A percentile compares a stretch with the other conserved stretches of the same genome.
Conservation (phyloP, 345 rosid genomes). For the Pistacia atlantica region DNA sequence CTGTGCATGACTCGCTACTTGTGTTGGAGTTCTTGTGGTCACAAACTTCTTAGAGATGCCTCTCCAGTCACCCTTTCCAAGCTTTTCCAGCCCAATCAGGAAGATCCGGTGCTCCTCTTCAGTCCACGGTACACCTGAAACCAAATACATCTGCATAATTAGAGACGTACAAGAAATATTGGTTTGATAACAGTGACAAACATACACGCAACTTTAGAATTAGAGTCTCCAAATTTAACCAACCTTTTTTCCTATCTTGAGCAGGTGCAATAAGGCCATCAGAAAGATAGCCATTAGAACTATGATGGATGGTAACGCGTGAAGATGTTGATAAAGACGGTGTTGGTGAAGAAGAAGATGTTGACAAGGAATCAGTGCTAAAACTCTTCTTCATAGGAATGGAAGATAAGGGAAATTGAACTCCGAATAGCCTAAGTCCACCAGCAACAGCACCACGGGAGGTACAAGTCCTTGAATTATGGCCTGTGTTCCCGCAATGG, state of each 20-base stretch:
- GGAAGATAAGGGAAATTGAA: constrained; percentile 19
- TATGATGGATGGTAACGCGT: background rate
- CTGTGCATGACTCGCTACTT: constrained; percentile 46
- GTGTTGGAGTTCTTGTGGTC: constrained; percentile 41
- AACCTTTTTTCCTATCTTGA: constrained; percentile 34
- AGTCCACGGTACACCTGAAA: constrained; percentile 37
- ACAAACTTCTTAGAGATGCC: constrained; percentile 41
- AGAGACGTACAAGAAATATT: too few species aligned
- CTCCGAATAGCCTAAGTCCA: constrained; percentile 36
- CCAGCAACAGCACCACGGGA: background rate
- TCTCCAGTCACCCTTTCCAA: constrained; percentile 45
- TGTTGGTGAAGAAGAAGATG: background rate
- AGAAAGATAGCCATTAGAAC: constrained; percentile 25
- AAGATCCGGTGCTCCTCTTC: constrained; percentile 38
- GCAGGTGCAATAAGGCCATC: constrained; percentile 20
- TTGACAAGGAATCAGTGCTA: constrained; percentile 25
- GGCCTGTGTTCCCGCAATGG: constrained; percentile 38
- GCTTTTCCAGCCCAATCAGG: constrained; percentile 32
- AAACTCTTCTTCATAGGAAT: constrained; percentile 22
- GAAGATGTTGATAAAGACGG: constrained; percentile 4
- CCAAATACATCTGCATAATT: too few species aligned
- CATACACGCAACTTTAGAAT: too few species aligned
- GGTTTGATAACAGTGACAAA: too few species aligned
- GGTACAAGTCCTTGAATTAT: constrained; percentile 41
- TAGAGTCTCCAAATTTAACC: background rate